Base-by-base conservation (phyloP, 306 rosid genomes). In the Cicer judaicum region DNA sequence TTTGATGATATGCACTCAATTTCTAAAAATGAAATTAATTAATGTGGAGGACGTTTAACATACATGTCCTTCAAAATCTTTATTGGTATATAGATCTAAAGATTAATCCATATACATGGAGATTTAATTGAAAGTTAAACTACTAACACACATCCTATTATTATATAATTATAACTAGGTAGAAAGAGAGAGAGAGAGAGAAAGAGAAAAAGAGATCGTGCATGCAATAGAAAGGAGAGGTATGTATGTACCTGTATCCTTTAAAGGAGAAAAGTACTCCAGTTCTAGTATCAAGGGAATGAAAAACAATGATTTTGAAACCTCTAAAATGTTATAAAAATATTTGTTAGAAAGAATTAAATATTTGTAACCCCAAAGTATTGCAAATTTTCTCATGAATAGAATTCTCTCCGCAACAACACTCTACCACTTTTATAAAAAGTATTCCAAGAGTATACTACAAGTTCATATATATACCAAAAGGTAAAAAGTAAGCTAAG, bases 391-490 rank as follows among this genome's bases (percentile, higher is more conserved):
- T 60, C 64, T 60, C 65, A 60, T 60, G 65, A 18, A 60, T 29
- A 29, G 42, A 29, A 60, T 60, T 34, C 18, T 7, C 19, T 55
- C 19, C 5, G 36, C 5, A 29, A 29, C 36, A 29, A 29, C 36
- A 29, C 36, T 29, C 36, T 29, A 29, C 15, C 18, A 29, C 43
- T 60, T 60, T 60, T 60, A 12, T 60, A 60, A 13, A 60, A 40
- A 11, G 41, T 57, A 29, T 59, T 59, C 16, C 42, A 59, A 59
- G 64, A 24, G 64, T 29, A 59, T 59, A 24, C 64, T 29, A 59
- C 65, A 60, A 34, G 65, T 10, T 59, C 65, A 59, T 41, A 41
- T 41, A 6, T 41, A 41, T 41, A 34, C 65, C 65, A 60, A 60
- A 60, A 60, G 19, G 4, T 34, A 60, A 60, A 38, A 60, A 60